These are phyloP conservation scores for Sarocladium kiliense DNA, from an alignment of 2,329 filamentous ascomycete species.

Conservation along the genomic window DNA sequence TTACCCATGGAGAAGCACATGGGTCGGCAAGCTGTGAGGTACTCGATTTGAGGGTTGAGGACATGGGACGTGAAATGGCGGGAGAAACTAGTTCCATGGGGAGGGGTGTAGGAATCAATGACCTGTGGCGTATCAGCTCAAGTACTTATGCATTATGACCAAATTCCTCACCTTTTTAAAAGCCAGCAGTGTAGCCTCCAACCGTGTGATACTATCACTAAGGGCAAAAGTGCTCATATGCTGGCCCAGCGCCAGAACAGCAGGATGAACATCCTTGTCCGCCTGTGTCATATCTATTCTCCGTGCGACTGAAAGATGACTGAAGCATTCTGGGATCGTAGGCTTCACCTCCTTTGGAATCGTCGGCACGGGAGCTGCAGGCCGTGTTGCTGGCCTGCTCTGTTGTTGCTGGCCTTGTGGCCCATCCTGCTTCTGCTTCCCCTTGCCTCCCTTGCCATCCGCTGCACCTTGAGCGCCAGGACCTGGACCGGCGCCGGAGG, in stretches of 20 bases:
- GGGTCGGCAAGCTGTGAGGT: conserved; percentile 87
- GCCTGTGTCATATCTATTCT: conserved; percentile 50
- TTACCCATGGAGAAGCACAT: conserved; percentile 97
- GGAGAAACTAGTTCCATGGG: conserved; percentile 75
- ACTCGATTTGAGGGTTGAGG: conserved; percentile 92
- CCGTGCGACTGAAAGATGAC: conserved; percentile 69
- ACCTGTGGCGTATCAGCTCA: conserved; percentile 49
- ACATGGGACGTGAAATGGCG: conserved; percentile 88
- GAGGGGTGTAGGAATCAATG: conserved; percentile 88
- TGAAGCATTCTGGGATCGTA: conserved; percentile 67
- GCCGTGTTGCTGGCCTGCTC: conserved; percentile 28
- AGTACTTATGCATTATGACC: not conserved
- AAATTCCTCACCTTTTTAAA: conserved; percentile 69
- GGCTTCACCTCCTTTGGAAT: conserved; percentile 49
- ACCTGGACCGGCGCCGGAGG: conserved; percentile 40
- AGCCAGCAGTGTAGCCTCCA: conserved; percentile 80
- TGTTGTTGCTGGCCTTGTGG: conserved; percentile 21
- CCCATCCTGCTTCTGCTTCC: conserved; percentile 25
- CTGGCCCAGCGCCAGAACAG: conserved; percentile 78
- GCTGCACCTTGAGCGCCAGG: conserved; percentile 21
- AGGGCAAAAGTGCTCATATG: conserved; percentile 87
- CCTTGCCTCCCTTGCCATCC: conserved; percentile 27
- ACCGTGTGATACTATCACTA: conserved; percentile 81
- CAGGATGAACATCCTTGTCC: conserved; percentile 78
- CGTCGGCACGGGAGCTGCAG: conserved; percentile 24